Conservation (phyloP, 2,329 filamentous ascomycete species). For the Teratosphaeria nubilosa region DNA sequence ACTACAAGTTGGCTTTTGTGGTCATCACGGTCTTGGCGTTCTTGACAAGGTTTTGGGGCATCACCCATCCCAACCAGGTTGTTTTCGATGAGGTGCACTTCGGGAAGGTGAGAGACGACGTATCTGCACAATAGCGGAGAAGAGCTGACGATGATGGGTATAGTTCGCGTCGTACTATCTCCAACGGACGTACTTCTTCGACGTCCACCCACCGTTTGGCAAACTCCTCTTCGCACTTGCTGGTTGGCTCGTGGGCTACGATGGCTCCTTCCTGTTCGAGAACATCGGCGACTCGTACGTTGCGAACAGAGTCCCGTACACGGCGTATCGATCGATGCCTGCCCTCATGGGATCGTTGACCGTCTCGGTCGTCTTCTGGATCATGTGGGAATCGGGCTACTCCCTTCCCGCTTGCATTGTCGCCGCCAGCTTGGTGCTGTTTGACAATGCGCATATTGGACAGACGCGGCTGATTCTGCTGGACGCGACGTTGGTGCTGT, state of each 20-base stretch:
- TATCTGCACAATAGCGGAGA: background rate
- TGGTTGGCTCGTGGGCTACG: constrained; percentile 95
- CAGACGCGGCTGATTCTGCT: constrained; percentile 92
- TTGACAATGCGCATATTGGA: constrained; percentile 96
- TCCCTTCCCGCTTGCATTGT: constrained; percentile 85
- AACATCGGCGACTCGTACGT: constrained; percentile 99
- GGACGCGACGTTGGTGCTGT: constrained; percentile 85
- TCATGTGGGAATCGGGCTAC: constrained; percentile 99
- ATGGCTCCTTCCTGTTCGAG: constrained; percentile 95
- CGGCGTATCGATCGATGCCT: constrained; percentile 88
- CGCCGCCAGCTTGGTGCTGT: constrained; percentile 74
- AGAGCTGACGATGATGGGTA: constrained; percentile 1
- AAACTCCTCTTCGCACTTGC: constrained; percentile 96
- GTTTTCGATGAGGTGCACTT: constrained; percentile 99
- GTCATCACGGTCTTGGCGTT: constrained; percentile 79
- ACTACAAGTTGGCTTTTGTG: constrained; percentile 69
- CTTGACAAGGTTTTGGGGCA: constrained; percentile 88
- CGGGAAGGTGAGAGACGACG: constrained; percentile 65
- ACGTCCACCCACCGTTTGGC: constrained; percentile 95
- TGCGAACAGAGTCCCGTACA: constrained; percentile 91
- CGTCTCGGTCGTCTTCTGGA: constrained; percentile 85
- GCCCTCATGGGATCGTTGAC: constrained; percentile 86
- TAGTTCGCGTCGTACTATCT: constrained; percentile 64
- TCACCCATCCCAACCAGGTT: constrained; percentile 89
- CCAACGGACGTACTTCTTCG: constrained; percentile 97